Evolutionary conservation across 495 filamentous ascomycete genomes (phyloP), one percentile per base, ranked within the genome.

Genomic region (Aspergillus hancockii): DNA sequence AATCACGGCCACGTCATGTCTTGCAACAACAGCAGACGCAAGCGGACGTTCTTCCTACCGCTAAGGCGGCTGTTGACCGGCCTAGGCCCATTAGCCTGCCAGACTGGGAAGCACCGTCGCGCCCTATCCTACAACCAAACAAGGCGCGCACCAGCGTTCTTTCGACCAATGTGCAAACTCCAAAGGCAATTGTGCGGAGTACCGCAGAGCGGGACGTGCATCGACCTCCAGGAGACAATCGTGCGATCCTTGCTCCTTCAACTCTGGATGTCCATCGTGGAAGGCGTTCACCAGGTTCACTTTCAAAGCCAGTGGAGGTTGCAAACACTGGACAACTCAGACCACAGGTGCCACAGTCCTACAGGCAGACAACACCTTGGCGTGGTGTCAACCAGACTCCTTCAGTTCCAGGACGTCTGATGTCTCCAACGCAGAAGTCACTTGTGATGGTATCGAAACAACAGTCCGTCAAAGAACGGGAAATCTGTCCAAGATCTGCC

Each of bases 311-410:
- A 6, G 41, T 46, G 30, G 16, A 31, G 3, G 23, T 46, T 22
- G 18, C 30, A 13, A 59, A 54, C 41, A 50, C 49, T 3, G 52
- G 52, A 25, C 56, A 52, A 32, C 38, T n/a, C 47, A 34, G 47
- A 18, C 45, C 31, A 21, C 52, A 38, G 18, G 45, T 19, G 19
- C 36, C 40, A 32, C 52, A 53, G 40, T 8, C 49, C 12, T 18
- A 14, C 32, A 49, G 25, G n/a, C 18, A 4, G 16, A 30, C 52
- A n/a, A 41, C 13, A 4, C 32, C 49, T 41, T 54, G 34, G 10
- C 34, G 52, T 28, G n/a, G 34, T 28, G 34, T 41, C 25, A 21
- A 43, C 21, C 18, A 28, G 36, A 32, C 21, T 22, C 30, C 32
- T 21, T 38, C 50, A 9, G 19, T 10, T 16, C 25, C 51, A 14